Evolutionary conservation across 495 filamentous ascomycete species (phyloP).

Genomic region (Annulohypoxylon nitens): DNA sequence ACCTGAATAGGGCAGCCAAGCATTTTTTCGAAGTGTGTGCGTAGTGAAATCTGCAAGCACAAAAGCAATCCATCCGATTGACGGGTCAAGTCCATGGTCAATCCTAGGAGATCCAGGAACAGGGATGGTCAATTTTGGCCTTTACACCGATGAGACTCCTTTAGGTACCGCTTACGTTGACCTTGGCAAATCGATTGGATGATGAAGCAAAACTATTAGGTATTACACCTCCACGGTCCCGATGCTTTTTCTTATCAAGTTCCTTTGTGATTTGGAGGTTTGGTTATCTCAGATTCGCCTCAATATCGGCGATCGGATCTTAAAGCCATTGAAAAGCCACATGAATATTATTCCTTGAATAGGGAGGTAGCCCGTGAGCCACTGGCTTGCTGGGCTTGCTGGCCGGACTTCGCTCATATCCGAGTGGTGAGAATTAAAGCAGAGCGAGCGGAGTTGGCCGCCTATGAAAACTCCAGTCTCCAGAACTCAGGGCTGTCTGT

Average conservation of each 20-base stretch:
- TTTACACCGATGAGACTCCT: slow-evolving; percentile 20
- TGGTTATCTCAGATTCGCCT: slow-evolving; percentile 17
- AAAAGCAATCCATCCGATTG: neutral
- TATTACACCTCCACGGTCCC: neutral
- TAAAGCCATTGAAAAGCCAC: neutral
- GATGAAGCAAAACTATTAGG: slow-evolving; percentile 8
- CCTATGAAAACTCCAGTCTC: neutral
- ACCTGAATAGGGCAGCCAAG: slow-evolving; percentile 1
- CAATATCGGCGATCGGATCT: slow-evolving; percentile 21
- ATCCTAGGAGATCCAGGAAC: slow-evolving; percentile 16
- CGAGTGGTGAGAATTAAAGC: slow-evolving; percentile 14
- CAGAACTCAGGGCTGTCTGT: neutral
- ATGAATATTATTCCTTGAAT: slow-evolving; percentile 24
- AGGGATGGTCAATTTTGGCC: slow-evolving; percentile 3
- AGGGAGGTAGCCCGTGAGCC: slow-evolving; percentile 15
- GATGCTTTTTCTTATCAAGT: slow-evolving; percentile 23
- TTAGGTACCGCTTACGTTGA: slow-evolving; percentile 7
- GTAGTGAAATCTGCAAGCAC: slow-evolving; percentile 1
- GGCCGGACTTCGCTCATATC: slow-evolving; percentile 29
- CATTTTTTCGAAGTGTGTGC: neutral
- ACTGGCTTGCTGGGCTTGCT: neutral
- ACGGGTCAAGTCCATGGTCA: neutral
- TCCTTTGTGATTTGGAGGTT: neutral
- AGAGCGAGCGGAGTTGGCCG: slow-evolving; percentile 38
- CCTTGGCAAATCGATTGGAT: slow-evolving; percentile 22